These are phyloP conservation scores for Rubia tinctorum DNA, from an alignment of 305 asterid genomes.

Conservation along the genomic window DNA sequence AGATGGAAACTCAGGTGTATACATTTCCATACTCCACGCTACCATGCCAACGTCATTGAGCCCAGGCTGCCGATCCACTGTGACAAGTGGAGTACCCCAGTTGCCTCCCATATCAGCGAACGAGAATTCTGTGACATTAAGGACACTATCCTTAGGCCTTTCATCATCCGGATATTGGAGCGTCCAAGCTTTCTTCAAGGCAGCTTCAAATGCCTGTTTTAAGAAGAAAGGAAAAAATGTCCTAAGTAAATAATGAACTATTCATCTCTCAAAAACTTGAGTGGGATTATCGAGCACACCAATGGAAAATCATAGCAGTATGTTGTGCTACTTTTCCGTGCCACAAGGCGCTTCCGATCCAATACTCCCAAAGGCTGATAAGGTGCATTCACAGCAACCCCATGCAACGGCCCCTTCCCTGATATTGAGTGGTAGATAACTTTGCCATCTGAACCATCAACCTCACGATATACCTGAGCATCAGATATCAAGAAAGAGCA, in stretches of 20 bases:
- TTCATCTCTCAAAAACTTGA: constrained; percentile 1
- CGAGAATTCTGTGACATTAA: constrained; percentile 61
- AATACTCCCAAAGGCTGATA: constrained; percentile 77
- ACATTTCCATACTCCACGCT: constrained; percentile 93
- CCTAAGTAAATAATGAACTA: constrained; percentile 4
- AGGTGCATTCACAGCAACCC: constrained; percentile 64
- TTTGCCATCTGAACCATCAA: constrained; percentile 56
- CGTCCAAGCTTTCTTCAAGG: constrained; percentile 69
- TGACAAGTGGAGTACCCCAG: constrained; percentile 89
- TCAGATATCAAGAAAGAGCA: constrained; percentile 13
- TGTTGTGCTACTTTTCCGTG: constrained; percentile 85
- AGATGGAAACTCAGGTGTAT: constrained; percentile 89
- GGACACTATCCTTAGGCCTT: constrained; percentile 52
- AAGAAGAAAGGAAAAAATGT: background rate
- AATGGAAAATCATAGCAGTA: constrained; percentile 98
- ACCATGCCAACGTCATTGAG: constrained; percentile 94
- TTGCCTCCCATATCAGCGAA: constrained; percentile 65
- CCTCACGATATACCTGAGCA: constrained; percentile 84
- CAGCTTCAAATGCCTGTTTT: constrained; percentile 85
- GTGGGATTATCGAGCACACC: constrained; percentile 40
- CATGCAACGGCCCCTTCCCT: constrained; percentile 69
- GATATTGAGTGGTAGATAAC: constrained; percentile 66
- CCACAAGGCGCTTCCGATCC: constrained; percentile 88
- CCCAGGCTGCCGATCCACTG: constrained; percentile 65
- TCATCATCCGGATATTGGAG: constrained; percentile 31